Evolutionary conservation across 2,329 filamentous ascomycete species (phyloP), one percentile per base, ranked within the genome.

Genomic region (Ceratocystis cubensis): DNA sequence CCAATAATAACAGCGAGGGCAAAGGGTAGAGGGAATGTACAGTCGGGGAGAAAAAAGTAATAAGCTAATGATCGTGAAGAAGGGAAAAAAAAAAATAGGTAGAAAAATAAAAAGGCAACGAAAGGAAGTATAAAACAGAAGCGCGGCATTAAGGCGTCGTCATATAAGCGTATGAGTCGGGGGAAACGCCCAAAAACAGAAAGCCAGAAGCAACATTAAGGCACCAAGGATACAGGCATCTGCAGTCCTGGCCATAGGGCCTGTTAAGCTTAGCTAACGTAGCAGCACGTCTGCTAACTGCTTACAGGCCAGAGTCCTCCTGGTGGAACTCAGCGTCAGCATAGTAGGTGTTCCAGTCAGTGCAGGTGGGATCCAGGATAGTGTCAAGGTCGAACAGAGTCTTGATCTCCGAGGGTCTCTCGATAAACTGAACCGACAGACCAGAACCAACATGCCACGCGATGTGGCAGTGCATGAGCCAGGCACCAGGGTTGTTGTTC

Each of bases 391-490:
- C 66, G n/a, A 70, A 62, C 17, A 59, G 63, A 13, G 37, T 15
- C 57, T 68, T 66, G 30, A 70, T 68, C 44, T 69, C 66, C 17
- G 25, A 22, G 56, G 66, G 66, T 33, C 56, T 65, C 68, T 70
- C 69, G 4, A 84, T 73, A 68, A 84, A 80, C 71, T 82, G 79
- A 41, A 79, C 70, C 10, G 82, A 75, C 62, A 84, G 76, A 3
- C 82, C 82, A 7, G 77, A 77, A 0, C 79, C 80, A 1, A 79
- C 78, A 71, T 85, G 82, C 82, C 82, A 85, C 2, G 78, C 79
- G 63, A 82, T 80, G 73, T 83, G 81, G 72, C 81, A 83, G 73
- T 83, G 80, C 70, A 82, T 77, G 3, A 78, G 75, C 80, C 80
- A 82, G 69, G 69, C 81, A 75, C 74, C 81, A 1, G 80, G 78